These are phyloP conservation scores for Crithidia fasciculata DNA, from an alignment of 208 protist species.

Conservation along the genomic window DNA sequence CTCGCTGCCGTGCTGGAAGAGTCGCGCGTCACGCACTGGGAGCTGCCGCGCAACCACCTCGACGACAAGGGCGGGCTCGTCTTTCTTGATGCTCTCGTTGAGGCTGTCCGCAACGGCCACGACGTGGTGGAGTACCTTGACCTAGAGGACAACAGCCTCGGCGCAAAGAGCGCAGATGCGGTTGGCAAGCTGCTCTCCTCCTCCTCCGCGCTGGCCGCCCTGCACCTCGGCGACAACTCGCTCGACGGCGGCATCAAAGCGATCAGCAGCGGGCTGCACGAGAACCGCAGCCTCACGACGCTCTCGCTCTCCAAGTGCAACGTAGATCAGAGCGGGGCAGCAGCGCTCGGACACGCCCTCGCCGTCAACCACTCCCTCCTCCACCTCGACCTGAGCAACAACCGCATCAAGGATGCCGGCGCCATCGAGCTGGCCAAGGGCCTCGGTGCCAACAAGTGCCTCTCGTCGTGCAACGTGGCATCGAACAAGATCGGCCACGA, in stretches of 20 bases:
- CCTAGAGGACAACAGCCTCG: constrained; percentile 75
- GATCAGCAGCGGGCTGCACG: constrained; percentile 69
- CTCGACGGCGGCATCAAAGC: constrained; percentile 52
- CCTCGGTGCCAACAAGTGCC: constrained; percentile 64
- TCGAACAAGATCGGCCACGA: constrained; percentile 83
- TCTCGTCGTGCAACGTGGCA: constrained; percentile 72
- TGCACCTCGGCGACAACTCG: constrained; percentile 67
- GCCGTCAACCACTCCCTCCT: constrained; percentile 56
- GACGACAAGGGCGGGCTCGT: constrained; percentile 71
- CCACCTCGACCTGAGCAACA: constrained; percentile 79
- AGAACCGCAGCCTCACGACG: constrained; percentile 67
- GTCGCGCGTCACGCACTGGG: constrained; percentile 58
- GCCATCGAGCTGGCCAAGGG: constrained; percentile 76
- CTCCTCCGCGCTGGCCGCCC: constrained; percentile 46
- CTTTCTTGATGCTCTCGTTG: constrained; percentile 62
- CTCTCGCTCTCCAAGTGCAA: constrained; percentile 66
- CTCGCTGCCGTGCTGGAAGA: constrained; percentile 67
- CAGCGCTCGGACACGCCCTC: constrained; percentile 61
- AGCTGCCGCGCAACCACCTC: constrained; percentile 75
- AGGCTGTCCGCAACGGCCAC: constrained; percentile 57
- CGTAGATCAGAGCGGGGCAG: constrained; percentile 60
- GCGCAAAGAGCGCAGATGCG: constrained; percentile 50
- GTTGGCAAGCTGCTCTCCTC: constrained; percentile 55
- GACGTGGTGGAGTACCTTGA: constrained; percentile 72
- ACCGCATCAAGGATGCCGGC: constrained; percentile 85